These are phyloP conservation scores for Rutstroemia sp. DNA, from an alignment of 2,329 filamentous ascomycete species.

Conservation along the genomic window DNA sequence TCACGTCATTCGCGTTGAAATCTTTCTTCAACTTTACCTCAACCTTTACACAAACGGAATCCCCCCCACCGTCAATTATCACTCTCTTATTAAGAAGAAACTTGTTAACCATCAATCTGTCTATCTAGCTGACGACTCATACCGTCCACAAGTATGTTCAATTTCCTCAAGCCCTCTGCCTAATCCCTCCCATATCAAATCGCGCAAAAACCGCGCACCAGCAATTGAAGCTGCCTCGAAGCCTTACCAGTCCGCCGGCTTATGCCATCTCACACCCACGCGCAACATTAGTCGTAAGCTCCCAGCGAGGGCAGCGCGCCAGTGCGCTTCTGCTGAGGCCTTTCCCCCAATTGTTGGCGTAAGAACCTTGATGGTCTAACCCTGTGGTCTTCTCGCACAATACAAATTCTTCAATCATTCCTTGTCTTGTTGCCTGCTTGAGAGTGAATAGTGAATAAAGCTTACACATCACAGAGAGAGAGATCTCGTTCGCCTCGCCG, in stretches of 20 bases:
- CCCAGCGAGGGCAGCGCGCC: constrained; percentile 3
- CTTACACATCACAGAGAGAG: constrained; percentile 59
- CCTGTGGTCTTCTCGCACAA: background rate
- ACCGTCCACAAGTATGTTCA: constrained; percentile 12
- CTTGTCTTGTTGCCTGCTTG: constrained; percentile 1
- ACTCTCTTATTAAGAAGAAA: background rate
- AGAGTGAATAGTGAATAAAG: constrained; percentile 25
- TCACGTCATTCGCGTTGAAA: constrained; percentile 1
- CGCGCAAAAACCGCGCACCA: background rate
- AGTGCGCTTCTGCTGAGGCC: constrained; percentile 6
- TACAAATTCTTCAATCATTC: constrained; percentile 19
- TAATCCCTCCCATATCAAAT: background rate
- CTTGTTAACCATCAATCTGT: constrained; percentile 7
- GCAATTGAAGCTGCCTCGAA: constrained; percentile 1
- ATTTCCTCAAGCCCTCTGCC: background rate
- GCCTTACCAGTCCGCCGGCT: background rate
- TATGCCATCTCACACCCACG: constrained; percentile 6
- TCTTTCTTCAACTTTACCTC: constrained; percentile 2
- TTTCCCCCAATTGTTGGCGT: constrained; percentile 8
- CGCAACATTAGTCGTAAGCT: constrained; percentile 9
- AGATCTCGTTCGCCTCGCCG: constrained; percentile 79
- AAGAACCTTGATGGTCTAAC: constrained; percentile 16
- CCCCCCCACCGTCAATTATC: constrained; percentile 1
- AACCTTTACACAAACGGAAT: constrained; percentile 4
- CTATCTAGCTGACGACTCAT: constrained; percentile 11